Conservation (phyloP, 495 filamentous ascomycete genomes). For the Tuber calosporum region DNA sequence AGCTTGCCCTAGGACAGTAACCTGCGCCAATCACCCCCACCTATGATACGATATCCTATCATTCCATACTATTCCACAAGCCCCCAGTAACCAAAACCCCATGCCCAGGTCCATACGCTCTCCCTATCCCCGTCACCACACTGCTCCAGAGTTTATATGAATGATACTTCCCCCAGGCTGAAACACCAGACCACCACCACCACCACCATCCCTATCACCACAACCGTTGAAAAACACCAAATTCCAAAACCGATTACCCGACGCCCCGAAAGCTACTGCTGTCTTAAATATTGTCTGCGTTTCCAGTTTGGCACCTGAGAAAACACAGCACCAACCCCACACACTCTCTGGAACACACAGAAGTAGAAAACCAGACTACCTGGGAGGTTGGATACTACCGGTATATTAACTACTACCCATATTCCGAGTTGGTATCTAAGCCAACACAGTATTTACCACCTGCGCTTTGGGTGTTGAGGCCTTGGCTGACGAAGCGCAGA, state of each 20-base stretch:
- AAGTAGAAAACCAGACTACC: background rate
- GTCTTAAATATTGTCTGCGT: background rate
- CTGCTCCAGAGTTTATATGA: background rate
- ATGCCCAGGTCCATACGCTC: background rate
- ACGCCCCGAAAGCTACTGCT: background rate
- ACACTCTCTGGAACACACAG: background rate
- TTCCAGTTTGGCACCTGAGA: background rate
- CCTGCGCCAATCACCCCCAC: background rate
- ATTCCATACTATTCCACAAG: background rate
- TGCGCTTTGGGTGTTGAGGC: background rate
- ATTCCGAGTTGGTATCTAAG: background rate
- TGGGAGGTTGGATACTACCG: background rate
- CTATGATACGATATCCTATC: too few species aligned
- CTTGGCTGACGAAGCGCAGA: background rate
- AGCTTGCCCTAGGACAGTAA: background rate
- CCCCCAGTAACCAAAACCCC: background rate
- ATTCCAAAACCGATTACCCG: background rate
- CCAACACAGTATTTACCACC: background rate
- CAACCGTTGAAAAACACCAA: background rate
- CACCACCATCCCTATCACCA: background rate
- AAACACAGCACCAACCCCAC: background rate
- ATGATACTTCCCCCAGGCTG: background rate
- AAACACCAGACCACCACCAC: background rate
- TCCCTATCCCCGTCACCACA: background rate
- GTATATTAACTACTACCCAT: background rate